Evolutionary conservation across 1,139 yeast species (phyloP).

Genomic region (Candida tetrigidarum): DNA sequence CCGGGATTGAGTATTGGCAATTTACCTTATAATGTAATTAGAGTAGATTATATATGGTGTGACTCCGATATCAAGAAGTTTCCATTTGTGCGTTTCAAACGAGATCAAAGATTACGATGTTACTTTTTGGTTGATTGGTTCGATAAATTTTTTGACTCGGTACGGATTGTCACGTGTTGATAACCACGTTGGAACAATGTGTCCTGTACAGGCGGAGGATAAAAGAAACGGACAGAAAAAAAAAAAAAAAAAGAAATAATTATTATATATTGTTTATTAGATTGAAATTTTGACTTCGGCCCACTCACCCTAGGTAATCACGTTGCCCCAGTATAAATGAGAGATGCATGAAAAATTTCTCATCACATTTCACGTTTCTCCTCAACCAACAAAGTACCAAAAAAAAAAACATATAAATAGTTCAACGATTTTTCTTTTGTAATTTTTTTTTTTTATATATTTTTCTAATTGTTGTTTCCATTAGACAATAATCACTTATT

Average conservation of each 20-base stretch:
- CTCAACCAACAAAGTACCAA: conserved; percentile 1
- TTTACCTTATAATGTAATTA: too few relatives aligned
- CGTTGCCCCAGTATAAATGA: neutral
- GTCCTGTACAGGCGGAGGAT: neutral
- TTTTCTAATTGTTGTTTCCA: neutral
- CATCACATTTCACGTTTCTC: conserved; percentile 1
- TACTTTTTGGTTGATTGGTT: too few relatives aligned
- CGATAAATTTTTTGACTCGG: conserved; percentile 3
- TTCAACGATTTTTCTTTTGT: neutral
- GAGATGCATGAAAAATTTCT: conserved; percentile 5
- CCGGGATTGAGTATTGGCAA: too few relatives aligned
- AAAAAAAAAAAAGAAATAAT: neutral
- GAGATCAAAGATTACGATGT: too few relatives aligned
- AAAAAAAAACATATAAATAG: conserved; percentile 1
- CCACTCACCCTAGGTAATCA: neutral
- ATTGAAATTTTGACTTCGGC: neutral
- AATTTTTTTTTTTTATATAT: neutral
- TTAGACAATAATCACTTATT: neutral
- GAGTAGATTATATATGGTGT: too few relatives aligned
- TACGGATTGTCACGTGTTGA: neutral
- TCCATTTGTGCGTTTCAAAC: too few relatives aligned
- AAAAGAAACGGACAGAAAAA: neutral
- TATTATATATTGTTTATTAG: neutral
- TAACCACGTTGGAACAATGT: neutral
- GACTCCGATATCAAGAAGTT: too few relatives aligned